phyloP scores from a whole-genome alignment of 371 early-diverging fungal genomes.

The Chytridium lagenaria region DNA sequence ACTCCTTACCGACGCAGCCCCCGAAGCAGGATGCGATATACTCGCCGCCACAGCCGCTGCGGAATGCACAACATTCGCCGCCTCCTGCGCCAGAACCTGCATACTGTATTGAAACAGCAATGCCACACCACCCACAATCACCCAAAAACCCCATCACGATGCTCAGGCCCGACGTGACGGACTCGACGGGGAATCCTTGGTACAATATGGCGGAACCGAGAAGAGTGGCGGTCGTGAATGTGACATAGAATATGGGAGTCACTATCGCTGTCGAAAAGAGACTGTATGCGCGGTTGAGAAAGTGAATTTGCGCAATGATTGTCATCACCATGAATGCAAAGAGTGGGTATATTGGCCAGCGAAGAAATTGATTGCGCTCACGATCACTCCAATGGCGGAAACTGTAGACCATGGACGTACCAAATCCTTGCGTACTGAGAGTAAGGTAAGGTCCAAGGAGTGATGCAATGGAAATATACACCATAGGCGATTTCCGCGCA shows the following conservation, averaged over 20 bases:
- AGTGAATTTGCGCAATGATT: conserved; percentile 52
- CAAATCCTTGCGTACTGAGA: conserved; percentile 50
- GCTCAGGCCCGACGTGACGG: conserved; percentile 32
- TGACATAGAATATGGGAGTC: conserved; percentile 64
- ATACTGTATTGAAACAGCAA: conserved; percentile 47
- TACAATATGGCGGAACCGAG: conserved; percentile 54
- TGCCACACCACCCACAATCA: conserved; percentile 52
- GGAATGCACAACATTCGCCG: not conserved
- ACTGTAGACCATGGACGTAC: conserved; percentile 52
- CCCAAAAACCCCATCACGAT: conserved; percentile 53
- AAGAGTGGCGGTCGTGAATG: conserved; percentile 60
- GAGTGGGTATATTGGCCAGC: conserved; percentile 55
- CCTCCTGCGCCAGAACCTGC: conserved; percentile 21
- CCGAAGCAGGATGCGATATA: not conserved
- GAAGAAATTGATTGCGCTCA: conserved; percentile 49
- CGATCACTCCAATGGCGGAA: conserved; percentile 36
- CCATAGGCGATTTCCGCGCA: conserved; percentile 57
- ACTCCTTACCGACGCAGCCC: not conserved
- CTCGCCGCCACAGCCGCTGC: not conserved
- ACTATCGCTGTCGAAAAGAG: conserved; percentile 57
- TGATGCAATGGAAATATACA: conserved; percentile 87
- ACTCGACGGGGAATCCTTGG: conserved; percentile 49
- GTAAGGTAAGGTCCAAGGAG: conserved; percentile 73
- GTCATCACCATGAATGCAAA: conserved; percentile 47
- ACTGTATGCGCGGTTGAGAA: conserved; percentile 56